Percentiles rank a stretch among this genome's conserved stretches.
These are phyloP conservation scores for Irineochytrium annulatum DNA, from an alignment of 192 early-diverging fungal species.

Conservation along the genomic window DNA sequence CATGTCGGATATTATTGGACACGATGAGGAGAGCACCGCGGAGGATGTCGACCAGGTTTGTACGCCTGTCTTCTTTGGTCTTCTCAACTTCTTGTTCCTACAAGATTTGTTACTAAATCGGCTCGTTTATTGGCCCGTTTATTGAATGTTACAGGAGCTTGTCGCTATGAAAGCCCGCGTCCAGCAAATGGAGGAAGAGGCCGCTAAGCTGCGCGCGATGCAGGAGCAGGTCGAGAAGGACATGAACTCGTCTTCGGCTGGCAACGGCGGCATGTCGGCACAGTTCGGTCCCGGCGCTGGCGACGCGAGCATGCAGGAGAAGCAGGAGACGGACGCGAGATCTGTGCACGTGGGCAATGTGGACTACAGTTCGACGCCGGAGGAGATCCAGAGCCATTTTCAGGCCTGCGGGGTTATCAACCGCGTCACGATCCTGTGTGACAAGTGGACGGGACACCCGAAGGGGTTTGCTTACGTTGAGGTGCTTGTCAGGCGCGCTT, in stretches of 20 bases:
- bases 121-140: neutral
- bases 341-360: conserved; percentile 97
- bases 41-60: conserved; percentile 11
- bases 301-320: conserved; percentile 34
- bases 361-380: conserved; percentile 90
- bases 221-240: conserved; percentile 73
- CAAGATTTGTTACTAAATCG: neutral
- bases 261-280: neutral
- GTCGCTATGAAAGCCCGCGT: conserved; percentile 75
- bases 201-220: conserved; percentile 73
- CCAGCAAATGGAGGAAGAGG: conserved; percentile 78
- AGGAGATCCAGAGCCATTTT: conserved; percentile 93
- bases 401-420: conserved; percentile 94
- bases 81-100: neutral
- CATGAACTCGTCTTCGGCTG: conserved; percentile 20
- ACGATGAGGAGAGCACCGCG: conserved; percentile 2
- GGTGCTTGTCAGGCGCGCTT: no score
- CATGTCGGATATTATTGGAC: conserved; percentile 4
- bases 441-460: conserved; percentile 80
- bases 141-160: conserved; percentile 55
- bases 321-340: conserved; percentile 74
- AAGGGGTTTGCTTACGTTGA: conserved; percentile 88
- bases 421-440: conserved; percentile 91
- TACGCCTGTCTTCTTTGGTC: neutral
- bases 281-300: neutral